Percentiles rank a stretch among this genome's conserved stretches.
phyloP scores from a whole-genome alignment of 345 rosid species.

The Bruguiera sexangula region DNA sequence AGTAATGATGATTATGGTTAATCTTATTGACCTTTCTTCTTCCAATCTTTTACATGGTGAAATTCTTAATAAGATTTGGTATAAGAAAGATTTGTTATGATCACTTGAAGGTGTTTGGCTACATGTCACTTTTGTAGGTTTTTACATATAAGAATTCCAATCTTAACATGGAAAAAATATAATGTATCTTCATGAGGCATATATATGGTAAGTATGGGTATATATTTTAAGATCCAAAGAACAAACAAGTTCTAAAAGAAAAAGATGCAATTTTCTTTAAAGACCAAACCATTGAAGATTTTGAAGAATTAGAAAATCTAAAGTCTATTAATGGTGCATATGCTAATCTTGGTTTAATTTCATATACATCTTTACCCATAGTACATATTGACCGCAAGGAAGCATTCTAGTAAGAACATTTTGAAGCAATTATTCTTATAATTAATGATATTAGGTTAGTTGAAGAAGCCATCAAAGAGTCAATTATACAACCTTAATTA shows the following conservation, averaged over 20 bases:
- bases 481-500: neutral
- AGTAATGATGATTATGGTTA: neutral
- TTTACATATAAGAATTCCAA: neutral
- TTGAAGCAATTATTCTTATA: too few relatives aligned
- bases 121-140: neutral
- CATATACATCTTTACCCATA: neutral
- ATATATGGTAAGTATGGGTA: neutral
- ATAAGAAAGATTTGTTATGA: neutral
- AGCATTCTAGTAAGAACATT: too few relatives aligned
- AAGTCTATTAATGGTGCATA: too few relatives aligned
- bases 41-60: neutral
- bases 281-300: neutral
- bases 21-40: neutral
- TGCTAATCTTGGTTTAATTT: neutral
- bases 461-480: too few relatives aligned
- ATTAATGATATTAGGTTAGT: too few relatives aligned
- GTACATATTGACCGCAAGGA: too few relatives aligned
- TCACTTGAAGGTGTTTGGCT: neutral
- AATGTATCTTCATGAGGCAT: neutral
- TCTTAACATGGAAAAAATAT: neutral
- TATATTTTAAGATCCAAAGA: neutral
- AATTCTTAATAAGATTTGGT: neutral
- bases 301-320: neutral
- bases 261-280: neutral
- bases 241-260: neutral